These are phyloP conservation scores for Aspergillus unguis DNA, from an alignment of 2,329 filamentous ascomycete genomes.

Conservation along the genomic window DNA sequence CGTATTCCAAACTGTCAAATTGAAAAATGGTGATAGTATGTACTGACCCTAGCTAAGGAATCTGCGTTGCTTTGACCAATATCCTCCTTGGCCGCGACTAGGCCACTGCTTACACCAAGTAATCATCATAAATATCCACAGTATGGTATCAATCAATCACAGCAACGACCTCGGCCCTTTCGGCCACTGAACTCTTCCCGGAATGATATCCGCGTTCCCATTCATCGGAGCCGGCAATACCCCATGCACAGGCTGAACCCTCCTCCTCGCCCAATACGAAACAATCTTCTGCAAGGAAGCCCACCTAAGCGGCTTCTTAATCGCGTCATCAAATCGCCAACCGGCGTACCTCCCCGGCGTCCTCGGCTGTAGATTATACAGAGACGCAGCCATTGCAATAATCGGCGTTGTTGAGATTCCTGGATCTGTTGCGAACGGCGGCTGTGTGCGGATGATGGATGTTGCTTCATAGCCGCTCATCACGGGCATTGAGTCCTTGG, in stretches of 20 bases:
- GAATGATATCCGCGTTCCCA: background rate
- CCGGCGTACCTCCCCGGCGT: no score
- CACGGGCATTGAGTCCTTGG: constrained; percentile 5
- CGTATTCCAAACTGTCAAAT: no score
- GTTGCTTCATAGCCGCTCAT: constrained; percentile 4
- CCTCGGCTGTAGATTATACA: no score
- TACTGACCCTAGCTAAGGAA: no score
- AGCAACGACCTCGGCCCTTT: background rate
- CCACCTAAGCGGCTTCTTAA: background rate
- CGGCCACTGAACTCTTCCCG: background rate
- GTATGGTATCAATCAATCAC: background rate
- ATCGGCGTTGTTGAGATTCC: background rate
- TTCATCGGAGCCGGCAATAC: background rate
- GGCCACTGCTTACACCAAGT: background rate
- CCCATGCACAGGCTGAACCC: background rate
- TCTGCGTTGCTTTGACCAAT: background rate
- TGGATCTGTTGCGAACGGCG: background rate
- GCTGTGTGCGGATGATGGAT: constrained; percentile 1
- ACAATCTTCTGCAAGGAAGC: background rate
- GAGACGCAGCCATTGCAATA: background rate
- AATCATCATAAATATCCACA: background rate
- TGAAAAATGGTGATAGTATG: no score
- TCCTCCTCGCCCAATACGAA: background rate
- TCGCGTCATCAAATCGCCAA: background rate
- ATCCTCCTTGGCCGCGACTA: background rate